These are phyloP conservation scores for Puccinia novopanici DNA, from an alignment of 1,284 basidiomycete genomes.

Conservation along the genomic window DNA sequence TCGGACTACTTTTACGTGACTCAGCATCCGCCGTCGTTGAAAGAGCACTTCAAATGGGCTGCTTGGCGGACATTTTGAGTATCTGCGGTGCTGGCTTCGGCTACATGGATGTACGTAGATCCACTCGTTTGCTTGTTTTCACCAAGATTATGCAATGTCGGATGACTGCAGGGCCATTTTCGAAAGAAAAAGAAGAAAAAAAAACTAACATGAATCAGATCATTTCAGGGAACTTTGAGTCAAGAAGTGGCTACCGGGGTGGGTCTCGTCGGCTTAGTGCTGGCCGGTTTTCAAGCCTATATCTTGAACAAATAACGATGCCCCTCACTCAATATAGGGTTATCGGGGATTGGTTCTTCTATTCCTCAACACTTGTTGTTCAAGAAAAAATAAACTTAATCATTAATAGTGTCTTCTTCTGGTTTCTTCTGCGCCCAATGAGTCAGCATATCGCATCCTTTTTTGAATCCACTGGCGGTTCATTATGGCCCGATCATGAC, in stretches of 20 bases:
- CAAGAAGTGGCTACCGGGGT: slow-evolving; percentile 47
- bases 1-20: slow-evolving; percentile 42
- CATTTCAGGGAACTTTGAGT: slow-evolving; percentile 43
- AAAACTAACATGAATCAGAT: neutral
- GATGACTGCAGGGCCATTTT: neutral
- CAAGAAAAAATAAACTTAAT: neutral
- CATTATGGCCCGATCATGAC: too few species aligned
- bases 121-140: neutral
- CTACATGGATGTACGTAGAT: slow-evolving; percentile 31
- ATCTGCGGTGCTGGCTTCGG: slow-evolving; percentile 39
- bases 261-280: slow-evolving; percentile 27
- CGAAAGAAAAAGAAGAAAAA: neutral
- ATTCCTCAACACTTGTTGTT: neutral
- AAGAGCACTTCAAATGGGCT: slow-evolving; percentile 34
- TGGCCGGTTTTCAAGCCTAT: slow-evolving; percentile 39
- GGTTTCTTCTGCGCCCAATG: neutral
- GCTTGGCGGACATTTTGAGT: slow-evolving; percentile 37
- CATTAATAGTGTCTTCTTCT: neutral
- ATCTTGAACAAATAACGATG: slow-evolving; percentile 44
- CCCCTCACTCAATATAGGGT: neutral
- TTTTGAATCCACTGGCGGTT: too few species aligned
- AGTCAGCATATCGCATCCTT: neutral
- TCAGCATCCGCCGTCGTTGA: slow-evolving; percentile 41
- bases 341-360: neutral
- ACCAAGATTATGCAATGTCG: too few species aligned